Percentiles rank a stretch among this genome's conserved stretches.
These are phyloP conservation scores for Cryomyces minteri DNA, from an alignment of 495 filamentous ascomycete genomes.

Conservation along the genomic window DNA sequence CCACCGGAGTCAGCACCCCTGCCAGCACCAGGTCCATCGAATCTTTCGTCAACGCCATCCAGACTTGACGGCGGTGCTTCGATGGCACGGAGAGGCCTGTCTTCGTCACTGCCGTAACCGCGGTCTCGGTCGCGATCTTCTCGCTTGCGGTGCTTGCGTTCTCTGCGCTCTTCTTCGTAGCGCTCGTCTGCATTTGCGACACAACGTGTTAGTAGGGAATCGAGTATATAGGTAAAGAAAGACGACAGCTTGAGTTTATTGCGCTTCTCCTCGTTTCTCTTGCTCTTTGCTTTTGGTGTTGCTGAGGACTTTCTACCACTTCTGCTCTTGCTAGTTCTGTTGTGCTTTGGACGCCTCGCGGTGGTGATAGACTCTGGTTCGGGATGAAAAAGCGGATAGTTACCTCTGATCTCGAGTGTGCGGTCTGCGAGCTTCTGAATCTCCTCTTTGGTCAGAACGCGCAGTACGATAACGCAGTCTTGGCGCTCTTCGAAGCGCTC, in stretches of 20 bases:
- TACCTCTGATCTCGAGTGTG: slow-evolving; percentile 63
- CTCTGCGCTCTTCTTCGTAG: neutral
- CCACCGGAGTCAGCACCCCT: too few species aligned
- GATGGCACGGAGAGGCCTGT: neutral
- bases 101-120: neutral
- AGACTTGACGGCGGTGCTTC: too few species aligned
- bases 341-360: neutral
- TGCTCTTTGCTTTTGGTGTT: neutral
- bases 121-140: neutral
- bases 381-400: slow-evolving; percentile 1
- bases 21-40: too few species aligned
- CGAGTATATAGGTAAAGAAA: neutral
- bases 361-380: neutral
- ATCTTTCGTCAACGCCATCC: too few species aligned
- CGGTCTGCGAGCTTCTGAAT: slow-evolving; percentile 61
- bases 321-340: neutral
- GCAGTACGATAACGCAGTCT: slow-evolving; percentile 70
- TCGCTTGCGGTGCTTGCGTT: neutral
- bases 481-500: slow-evolving; percentile 68
- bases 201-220: neutral
- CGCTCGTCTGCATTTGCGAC: neutral
- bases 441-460: slow-evolving; percentile 63
- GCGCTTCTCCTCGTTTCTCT: neutral
- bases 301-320: neutral
- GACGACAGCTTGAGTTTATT: neutral